Base-by-base conservation (phyloP, 805 yeast species). In the Saturnispora gosingensis region DNA sequence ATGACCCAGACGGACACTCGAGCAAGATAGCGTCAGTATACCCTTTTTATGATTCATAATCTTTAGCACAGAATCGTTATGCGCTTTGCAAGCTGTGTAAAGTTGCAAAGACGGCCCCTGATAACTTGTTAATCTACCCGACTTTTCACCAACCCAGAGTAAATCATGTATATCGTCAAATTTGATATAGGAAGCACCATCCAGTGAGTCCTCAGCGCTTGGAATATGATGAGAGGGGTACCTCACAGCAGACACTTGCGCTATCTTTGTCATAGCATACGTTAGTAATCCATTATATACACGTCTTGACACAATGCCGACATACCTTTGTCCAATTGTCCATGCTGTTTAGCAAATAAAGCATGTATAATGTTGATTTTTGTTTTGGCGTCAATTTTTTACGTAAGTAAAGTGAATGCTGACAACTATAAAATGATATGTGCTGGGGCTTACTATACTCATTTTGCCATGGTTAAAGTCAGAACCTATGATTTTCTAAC, bases 101-200 rank as follows among this genome's bases (percentile, higher is more conserved):
- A 82, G 75, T 5, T 70, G 68, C 46, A 82, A 66, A 10, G 71
- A 68, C 10, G 74, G 71, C 11, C 78, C 82, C 28, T 68, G 69
- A 50, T 58, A 73, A 2, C 76, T 69, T 4, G 72, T 66, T 0
- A 74, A 60, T 43, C 72, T 66, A 4, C 90, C 86, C 38, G 71
- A 73, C 1, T 78, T 65, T 62, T 87, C 93, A 16, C 95, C 96
- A 1, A 83, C 74, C 98, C 98, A 91, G 2, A 90, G 63, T 44
- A 93, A 70, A 58, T 90, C 93, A 53, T 81, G 77, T n/a, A 75
- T 68, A 36, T 74, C 75, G 67, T 90, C 97, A 64, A 89, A 89
- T 3, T 67, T 65, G 7, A 79, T 43, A 10, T 67, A 58, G 2
- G 72, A 63, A 8, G 63, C 56, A 39, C 59, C 27, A 4, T 55